These are phyloP conservation scores for Wallacemonas sp. DNA, from an alignment of 208 protist genomes.

Conservation along the genomic window DNA sequence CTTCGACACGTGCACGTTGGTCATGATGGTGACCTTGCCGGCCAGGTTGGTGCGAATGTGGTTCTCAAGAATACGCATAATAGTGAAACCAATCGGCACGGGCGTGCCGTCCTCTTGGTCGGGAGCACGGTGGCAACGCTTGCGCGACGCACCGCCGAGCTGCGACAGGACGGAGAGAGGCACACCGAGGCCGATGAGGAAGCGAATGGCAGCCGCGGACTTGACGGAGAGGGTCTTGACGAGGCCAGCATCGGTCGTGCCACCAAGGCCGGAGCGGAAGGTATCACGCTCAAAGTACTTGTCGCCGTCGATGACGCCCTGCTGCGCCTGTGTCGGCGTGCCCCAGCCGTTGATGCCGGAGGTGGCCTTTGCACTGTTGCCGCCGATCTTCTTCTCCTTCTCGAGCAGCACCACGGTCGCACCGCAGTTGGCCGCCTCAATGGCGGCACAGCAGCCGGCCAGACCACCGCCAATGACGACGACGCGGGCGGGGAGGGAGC, in stretches of 20 bases:
- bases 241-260: conserved; percentile 67
- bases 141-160: conserved; percentile 87
- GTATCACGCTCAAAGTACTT: conserved; percentile 88
- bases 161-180: conserved; percentile 85
- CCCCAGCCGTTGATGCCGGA: conserved; percentile 95
- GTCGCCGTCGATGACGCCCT: conserved; percentile 59
- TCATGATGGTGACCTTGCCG: conserved; percentile 69
- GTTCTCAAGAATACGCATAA: conserved; percentile 82
- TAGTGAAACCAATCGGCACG: conserved; percentile 88
- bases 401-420: conserved; percentile 91
- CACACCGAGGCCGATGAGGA: conserved; percentile 76
- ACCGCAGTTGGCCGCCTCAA: conserved; percentile 78
- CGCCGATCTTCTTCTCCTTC: conserved; percentile 87
- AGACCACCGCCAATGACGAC: conserved; percentile 87
- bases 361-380: conserved; percentile 96
- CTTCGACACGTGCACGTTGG: conserved; percentile 36
- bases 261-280: conserved; percentile 60
- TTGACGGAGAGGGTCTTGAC: conserved; percentile 84
- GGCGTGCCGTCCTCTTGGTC: conserved; percentile 74
- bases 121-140: conserved; percentile 86
- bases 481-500: conserved; percentile 63
- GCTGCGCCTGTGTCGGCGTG: conserved; percentile 82
- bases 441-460: conserved; percentile 82
- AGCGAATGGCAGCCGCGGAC: conserved; percentile 79
- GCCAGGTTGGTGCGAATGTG: conserved; percentile 64